Conservation (phyloP, 2,329 filamentous ascomycete genomes). For the Coniochaeta ligniaria region DNA sequence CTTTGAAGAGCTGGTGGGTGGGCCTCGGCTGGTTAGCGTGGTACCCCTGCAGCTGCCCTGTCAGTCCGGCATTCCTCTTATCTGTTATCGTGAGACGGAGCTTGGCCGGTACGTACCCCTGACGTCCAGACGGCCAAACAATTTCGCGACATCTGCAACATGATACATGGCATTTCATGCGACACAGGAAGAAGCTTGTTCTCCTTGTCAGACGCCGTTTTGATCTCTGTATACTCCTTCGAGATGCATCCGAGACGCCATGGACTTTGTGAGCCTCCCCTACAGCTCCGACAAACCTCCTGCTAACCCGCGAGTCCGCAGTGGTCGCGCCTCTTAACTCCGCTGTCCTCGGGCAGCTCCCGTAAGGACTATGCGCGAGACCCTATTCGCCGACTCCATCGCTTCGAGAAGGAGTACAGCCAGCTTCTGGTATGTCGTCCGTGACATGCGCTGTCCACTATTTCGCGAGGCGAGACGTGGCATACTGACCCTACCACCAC, state of each 20-base stretch:
- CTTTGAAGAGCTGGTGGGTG: no score
- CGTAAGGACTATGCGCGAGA: conserved; percentile 55
- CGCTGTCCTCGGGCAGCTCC: conserved; percentile 47
- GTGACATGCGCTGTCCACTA: not conserved
- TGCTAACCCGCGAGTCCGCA: conserved; percentile 21
- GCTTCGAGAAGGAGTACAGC: conserved; percentile 60
- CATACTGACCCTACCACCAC: not conserved
- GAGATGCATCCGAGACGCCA: conserved; percentile 42
- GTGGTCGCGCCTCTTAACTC: conserved; percentile 62
- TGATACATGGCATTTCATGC: conserved; percentile 18
- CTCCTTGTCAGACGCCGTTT: conserved; percentile 7
- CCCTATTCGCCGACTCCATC: conserved; percentile 55
- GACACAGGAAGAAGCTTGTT: conserved; percentile 4
- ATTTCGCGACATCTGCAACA: conserved; percentile 24
- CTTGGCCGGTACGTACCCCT: conserved; percentile 1
- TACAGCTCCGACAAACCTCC: not conserved
- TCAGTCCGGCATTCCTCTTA: no score
- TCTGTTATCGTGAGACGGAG: not conserved
- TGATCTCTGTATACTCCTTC: conserved; percentile 6
- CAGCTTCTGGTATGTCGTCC: conserved; percentile 46
- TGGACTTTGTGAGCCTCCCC: conserved; percentile 47
- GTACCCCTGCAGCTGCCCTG: no score
- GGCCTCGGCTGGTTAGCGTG: no score
- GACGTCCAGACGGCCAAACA: conserved; percentile 10
- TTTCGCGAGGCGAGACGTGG: not conserved